Evolutionary conservation across 108 stramenopile genomes (phyloP).

Genomic region (Parietichytrium sp.): DNA sequence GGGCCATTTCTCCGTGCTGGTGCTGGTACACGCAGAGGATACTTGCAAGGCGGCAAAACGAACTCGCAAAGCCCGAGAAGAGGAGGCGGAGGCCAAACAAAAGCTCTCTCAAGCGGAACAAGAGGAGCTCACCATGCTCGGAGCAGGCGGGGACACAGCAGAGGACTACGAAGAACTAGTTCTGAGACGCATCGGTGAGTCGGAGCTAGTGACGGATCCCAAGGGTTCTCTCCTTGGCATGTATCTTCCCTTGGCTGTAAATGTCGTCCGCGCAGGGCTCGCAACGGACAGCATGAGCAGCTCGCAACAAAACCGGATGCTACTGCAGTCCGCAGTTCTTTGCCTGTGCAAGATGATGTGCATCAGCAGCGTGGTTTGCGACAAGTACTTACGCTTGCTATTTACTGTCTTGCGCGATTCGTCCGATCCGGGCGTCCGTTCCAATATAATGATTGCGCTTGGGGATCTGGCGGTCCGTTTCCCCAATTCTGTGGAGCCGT

Average conservation of each 20-base stretch:
- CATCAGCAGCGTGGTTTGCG: conserved; percentile 83
- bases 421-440: conserved; percentile 76
- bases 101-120: neutral
- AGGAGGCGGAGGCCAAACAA: neutral
- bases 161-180: neutral
- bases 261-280: conserved; percentile 52
- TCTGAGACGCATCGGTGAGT: conserved; percentile 35
- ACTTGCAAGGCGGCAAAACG: conserved; percentile 58
- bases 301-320: conserved; percentile 43
- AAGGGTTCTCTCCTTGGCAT: neutral
- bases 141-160: neutral
- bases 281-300: conserved; percentile 44
- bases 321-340: conserved; percentile 78
- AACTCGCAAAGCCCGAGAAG: neutral
- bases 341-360: conserved; percentile 89
- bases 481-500: conserved; percentile 96
- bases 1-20: conserved; percentile 86
- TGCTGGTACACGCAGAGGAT: conserved; percentile 85
- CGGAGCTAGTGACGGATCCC: neutral
- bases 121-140: neutral
- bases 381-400: conserved; percentile 81
- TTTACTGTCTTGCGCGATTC: conserved; percentile 83
- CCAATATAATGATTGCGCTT: conserved; percentile 88
- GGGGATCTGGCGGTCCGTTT: conserved; percentile 95
- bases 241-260: neutral